phyloP scores from a whole-genome alignment of 78 protist species.

The Speleostelium caveatum region DNA sequence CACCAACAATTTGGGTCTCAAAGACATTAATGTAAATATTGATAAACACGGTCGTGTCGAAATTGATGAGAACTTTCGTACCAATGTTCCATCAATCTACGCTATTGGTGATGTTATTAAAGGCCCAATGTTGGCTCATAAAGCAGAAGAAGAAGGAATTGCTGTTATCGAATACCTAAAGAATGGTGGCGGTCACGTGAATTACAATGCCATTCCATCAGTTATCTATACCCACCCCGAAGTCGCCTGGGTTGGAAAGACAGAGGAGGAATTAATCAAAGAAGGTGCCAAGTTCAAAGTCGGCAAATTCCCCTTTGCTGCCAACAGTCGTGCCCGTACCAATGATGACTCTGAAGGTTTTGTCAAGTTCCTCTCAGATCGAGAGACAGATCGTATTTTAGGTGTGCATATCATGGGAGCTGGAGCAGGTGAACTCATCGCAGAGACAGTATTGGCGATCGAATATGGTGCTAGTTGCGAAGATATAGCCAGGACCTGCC shows the following conservation, averaged over 20 bases:
- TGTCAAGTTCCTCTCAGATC: conserved; percentile 94
- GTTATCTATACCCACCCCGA: conserved; percentile 99
- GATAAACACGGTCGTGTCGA: conserved; percentile 91
- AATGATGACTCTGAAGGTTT: conserved; percentile 94
- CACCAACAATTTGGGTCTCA: conserved; percentile 94
- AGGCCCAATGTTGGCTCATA: conserved; percentile 99
- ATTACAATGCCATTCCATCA: conserved; percentile 98
- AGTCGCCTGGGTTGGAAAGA: conserved; percentile 99
- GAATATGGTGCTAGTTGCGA: conserved; percentile 97
- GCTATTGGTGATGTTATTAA: conserved; percentile 99
- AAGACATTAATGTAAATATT: conserved; percentile 84
- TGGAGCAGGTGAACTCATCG: conserved; percentile 95
- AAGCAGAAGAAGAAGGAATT: conserved; percentile 98
- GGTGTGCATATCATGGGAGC: conserved; percentile 97
- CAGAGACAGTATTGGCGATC: conserved; percentile 95
- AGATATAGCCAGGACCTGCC: conserved; percentile 98
- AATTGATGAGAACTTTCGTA: conserved; percentile 87
- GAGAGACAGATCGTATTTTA: conserved; percentile 91
- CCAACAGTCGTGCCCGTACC: conserved; percentile 98
- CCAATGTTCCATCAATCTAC: conserved; percentile 91
- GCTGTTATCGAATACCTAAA: conserved; percentile 88
- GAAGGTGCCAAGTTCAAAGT: conserved; percentile 86
- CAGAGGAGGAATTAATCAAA: conserved; percentile 96
- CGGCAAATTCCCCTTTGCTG: conserved; percentile 98
- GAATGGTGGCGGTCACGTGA: conserved; percentile 95